Evolutionary conservation across 1,284 basidiomycete genomes (phyloP), one percentile per base, ranked within the genome.

Genomic region (Flammula alnicola): DNA sequence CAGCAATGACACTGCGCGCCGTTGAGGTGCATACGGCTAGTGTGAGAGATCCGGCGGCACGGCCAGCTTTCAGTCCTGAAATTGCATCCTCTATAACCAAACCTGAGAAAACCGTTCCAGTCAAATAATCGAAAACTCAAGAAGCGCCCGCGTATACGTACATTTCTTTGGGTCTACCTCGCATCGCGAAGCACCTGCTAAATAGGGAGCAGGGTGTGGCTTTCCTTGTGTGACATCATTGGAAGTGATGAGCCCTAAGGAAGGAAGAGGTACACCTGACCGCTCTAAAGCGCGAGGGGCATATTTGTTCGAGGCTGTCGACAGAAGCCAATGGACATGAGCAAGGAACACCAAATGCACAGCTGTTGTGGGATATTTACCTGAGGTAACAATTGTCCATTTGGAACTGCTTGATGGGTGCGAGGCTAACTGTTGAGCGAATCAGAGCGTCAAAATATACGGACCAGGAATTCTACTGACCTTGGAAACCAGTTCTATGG

Each of bases 11-110:
- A 25, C 79, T 71, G n/a, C 79, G 72, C 16, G 78, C 62, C 52
- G 91, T 87, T 5, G 87, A 89, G n/a, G 92, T 93, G 62, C 88
- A 90, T 1, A 93, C 87, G 0, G 85, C 91, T 10, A 93, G 74
- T 0, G 88, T 88, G 36, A 69, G 76, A 36, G 85, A 77, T 12
- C 90, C 90, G n/a, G 90, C 86, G 5, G 84, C 83, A 37, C 79
- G 80, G 7, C 91, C 92, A 12, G 88, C 77, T 52, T 72, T 76
- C 46, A 94, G 71, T 0, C 92, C 92, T 5, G 87, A 85, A 3
- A 91, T 87, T 1, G 92, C 91, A 64, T 94, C 92, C 62, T 94
- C 91, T 10, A 94, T 75, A 4, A 93, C 91, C 50, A 94, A 73
- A 60, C 86, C 88, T 89, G 27, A 26, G 26, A 17, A 35, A 12